Evolutionary conservation across 164 flowering plant genomes (phyloP).

Genomic region (Saururus chinensis): DNA sequence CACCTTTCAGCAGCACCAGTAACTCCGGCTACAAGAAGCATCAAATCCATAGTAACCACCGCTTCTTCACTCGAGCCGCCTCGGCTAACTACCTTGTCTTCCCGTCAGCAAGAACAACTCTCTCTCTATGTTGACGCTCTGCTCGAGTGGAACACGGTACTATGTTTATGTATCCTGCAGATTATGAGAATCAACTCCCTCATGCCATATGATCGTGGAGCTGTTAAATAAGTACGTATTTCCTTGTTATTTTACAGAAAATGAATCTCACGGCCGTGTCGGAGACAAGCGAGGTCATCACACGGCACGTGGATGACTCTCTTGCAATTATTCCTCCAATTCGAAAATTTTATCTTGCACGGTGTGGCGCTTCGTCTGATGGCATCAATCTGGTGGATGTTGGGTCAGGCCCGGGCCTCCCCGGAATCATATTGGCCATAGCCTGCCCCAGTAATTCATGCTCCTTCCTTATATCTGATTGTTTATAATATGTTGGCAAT

Average conservation of each 20-base stretch:
- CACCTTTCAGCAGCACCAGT: too few species aligned
- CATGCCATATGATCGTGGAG: neutral
- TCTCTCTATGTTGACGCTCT: slow-evolving; percentile 1
- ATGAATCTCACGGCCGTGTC: slow-evolving; percentile 66
- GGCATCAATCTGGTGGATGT: slow-evolving; percentile 61
- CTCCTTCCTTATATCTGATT: neutral
- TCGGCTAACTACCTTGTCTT: neutral
- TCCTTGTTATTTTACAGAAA: slow-evolving; percentile 26
- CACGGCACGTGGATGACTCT: slow-evolving; percentile 84
- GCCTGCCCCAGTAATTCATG: slow-evolving; percentile 61
- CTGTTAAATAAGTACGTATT: neutral
- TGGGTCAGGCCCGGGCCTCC: slow-evolving; percentile 84
- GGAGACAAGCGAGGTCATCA: slow-evolving; percentile 63
- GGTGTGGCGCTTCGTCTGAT: slow-evolving; percentile 33
- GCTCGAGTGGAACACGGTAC: slow-evolving; percentile 1
- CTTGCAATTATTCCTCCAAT: slow-evolving; percentile 69
- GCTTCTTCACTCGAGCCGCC: neutral
- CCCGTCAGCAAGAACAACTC: neutral
- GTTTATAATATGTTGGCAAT: neutral
- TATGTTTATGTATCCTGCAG: neutral
- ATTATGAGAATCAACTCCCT: too few species aligned
- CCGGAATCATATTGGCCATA: slow-evolving; percentile 78
- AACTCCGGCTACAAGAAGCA: too few species aligned
- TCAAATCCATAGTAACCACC: neutral
- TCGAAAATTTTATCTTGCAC: slow-evolving; percentile 26